These are phyloP conservation scores for Phytophthora megakarya DNA, from an alignment of 352 stramenopile species.

Conservation along the genomic window DNA sequence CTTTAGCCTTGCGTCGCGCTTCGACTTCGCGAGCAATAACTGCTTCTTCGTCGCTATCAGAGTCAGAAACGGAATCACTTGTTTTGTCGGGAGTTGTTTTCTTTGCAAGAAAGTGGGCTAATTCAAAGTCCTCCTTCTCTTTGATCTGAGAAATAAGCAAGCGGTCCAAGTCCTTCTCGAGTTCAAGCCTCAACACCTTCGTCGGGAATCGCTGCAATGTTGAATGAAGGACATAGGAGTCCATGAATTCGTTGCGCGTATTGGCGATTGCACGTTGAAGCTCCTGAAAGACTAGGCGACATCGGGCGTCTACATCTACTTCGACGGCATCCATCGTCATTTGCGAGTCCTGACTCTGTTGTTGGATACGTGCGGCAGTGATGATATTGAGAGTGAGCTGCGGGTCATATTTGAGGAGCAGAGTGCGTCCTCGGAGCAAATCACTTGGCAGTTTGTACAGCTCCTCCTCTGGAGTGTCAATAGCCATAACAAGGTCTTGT, in stretches of 20 bases:
- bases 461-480: conserved; percentile 77
- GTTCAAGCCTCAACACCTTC: conserved; percentile 85
- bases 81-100: neutral
- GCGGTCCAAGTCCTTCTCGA: conserved; percentile 92
- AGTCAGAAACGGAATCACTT: conserved; percentile 53
- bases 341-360: conserved; percentile 34
- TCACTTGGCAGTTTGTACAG: conserved; percentile 69
- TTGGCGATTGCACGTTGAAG: conserved; percentile 89
- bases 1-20: conserved; percentile 38
- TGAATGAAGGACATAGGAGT: conserved; percentile 89
- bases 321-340: conserved; percentile 52
- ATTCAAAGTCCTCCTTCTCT: conserved; percentile 68
- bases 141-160: conserved; percentile 87
- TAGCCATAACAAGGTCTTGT: conserved; percentile 59
- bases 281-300: conserved; percentile 87
- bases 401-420: conserved; percentile 73
- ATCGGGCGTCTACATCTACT: conserved; percentile 87
- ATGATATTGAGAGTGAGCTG: conserved; percentile 60
- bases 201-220: conserved; percentile 91
- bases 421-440: conserved; percentile 54
- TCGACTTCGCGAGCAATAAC: conserved; percentile 58
- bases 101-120: conserved; percentile 50
- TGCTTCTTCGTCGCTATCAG: conserved; percentile 77
- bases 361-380: conserved; percentile 42
- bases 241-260: conserved; percentile 88